These are phyloP conservation scores for Cladophialophora immunda DNA, from an alignment of 2,329 filamentous ascomycete species.

Conservation along the genomic window DNA sequence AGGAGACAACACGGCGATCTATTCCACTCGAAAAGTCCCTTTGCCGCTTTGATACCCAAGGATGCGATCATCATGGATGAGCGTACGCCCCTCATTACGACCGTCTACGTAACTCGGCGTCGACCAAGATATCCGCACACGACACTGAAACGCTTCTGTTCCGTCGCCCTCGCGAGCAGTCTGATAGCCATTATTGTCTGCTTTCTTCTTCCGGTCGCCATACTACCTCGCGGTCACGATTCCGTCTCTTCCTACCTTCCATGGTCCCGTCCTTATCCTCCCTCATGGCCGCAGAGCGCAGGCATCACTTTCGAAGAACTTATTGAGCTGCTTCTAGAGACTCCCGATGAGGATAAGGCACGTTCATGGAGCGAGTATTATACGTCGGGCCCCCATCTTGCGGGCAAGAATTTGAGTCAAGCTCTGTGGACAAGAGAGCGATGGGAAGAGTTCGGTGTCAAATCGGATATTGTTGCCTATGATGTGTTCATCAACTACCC, in stretches of 20 bases:
- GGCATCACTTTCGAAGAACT: constrained; percentile 65
- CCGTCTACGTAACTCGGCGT: constrained; percentile 50
- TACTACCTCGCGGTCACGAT: constrained; percentile 47
- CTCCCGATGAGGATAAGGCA: constrained; percentile 63
- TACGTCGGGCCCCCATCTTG: constrained; percentile 77
- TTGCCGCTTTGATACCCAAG: neutral
- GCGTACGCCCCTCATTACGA: constrained; percentile 51
- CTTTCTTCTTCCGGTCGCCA: constrained; percentile 52
- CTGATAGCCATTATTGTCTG: constrained; percentile 51
- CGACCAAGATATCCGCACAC: constrained; percentile 51
- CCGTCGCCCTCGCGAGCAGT: constrained; percentile 48
- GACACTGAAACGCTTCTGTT: constrained; percentile 53
- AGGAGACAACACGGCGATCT: neutral
- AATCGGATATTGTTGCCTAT: constrained; percentile 69
- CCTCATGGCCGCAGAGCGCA: constrained; percentile 53
- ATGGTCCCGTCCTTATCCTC: constrained; percentile 49
- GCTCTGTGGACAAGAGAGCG: constrained; percentile 77
- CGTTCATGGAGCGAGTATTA: constrained; percentile 82
- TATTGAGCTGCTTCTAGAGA: constrained; percentile 62
- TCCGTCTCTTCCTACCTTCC: constrained; percentile 52
- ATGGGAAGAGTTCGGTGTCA: constrained; percentile 76
- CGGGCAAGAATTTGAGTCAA: constrained; percentile 79
- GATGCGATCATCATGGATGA: constrained; percentile 35
- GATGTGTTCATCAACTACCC: constrained; percentile 83
- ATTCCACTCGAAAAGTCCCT: neutral